Base-by-base conservation (phyloP, 164 flowering plant species). In the Tetrastigma voinierianum region DNA sequence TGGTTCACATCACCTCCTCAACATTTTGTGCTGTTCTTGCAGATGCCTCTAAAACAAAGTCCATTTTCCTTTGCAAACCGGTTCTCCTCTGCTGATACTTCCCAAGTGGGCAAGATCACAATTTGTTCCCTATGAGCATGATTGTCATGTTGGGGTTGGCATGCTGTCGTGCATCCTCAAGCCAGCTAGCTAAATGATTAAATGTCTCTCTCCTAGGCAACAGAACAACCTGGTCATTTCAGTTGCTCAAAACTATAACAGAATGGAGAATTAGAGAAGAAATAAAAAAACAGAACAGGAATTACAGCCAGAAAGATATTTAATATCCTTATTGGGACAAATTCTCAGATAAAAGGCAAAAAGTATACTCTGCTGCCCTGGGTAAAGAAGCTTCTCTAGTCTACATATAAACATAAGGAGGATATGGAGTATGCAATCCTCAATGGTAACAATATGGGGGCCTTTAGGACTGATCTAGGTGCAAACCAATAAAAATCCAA, bases 51-150 rank as follows among this genome's bases (percentile, higher is more conserved):
- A 91, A 65, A 77, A 91, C 89, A 53, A 67, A 91, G 90, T 13
- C 93, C 97, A 78, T 91, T 81, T 72, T 91, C 93, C 79, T 90
- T 91, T 2, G 96, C 97, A 83, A 91, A 91, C 97, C 2, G 96
- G 96, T 75, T 91, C 97, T 76, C 90, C 97, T 68, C 73, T 85
- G 75, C 88, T 90, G 21, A 91, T 90, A 63, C 74, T 94, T 89
- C 44, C 92, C 68, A 70, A n/a, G n/a, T 90, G 91, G 5, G 90
- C 65, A 67, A 91, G 96, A 71, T 91, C 97, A 76, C 81, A 71
- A n/a, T 75, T 90, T 91, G 74, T 90, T 91, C 7, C 97, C 97
- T 60, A 91, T 70, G 32, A 90, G 93, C 86, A 89, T 86, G 67
- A 90, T 85, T 21, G 89, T 67, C 97, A 91, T 91, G 82, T 88